phyloP scores from a whole-genome alignment of 73 alveolate species.

The Durusdinium trenchii region DNA sequence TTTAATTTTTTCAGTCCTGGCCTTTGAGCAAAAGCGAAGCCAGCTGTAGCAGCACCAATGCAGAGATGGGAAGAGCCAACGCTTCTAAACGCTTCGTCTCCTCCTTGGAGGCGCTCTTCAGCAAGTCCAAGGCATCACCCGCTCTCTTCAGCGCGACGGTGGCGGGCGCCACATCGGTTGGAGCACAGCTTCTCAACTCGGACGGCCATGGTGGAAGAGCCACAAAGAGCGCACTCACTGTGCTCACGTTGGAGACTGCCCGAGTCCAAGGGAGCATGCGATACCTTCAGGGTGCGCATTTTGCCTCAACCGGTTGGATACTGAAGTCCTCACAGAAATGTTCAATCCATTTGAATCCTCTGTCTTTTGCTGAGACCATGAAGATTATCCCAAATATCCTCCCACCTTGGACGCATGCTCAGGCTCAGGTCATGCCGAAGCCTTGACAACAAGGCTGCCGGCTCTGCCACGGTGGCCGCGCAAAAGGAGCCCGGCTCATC shows the following conservation, averaged over 20 bases:
- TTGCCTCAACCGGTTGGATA: too few species aligned
- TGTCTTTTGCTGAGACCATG: too few species aligned
- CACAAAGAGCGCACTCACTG: not conserved
- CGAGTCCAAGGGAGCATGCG: slow-evolving; percentile 15
- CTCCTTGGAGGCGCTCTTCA: not conserved
- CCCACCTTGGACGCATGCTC: too few species aligned
- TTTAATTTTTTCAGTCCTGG: too few species aligned
- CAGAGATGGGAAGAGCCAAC: slow-evolving; percentile 54
- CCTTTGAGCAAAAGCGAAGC: slow-evolving; percentile 25
- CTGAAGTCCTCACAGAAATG: too few species aligned
- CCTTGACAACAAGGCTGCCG: slow-evolving; percentile 44
- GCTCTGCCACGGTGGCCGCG: slow-evolving; percentile 24
- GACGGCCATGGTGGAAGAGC: slow-evolving; percentile 77
- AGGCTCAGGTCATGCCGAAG: slow-evolving; percentile 27
- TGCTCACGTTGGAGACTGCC: not conserved
- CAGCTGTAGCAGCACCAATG: slow-evolving; percentile 46
- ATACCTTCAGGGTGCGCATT: not conserved
- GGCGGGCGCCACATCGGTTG: not conserved
- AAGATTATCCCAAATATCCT: too few species aligned
- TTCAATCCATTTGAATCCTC: too few species aligned
- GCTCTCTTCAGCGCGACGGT: slow-evolving; percentile 35
- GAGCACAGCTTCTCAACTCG: not conserved
- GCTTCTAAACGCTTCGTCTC: slow-evolving; percentile 21
- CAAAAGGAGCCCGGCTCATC: not conserved
- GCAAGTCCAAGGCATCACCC: slow-evolving; percentile 53